phyloP scores from a whole-genome alignment of 345 rosid genomes.

The Crucihimalaya himalaica region DNA sequence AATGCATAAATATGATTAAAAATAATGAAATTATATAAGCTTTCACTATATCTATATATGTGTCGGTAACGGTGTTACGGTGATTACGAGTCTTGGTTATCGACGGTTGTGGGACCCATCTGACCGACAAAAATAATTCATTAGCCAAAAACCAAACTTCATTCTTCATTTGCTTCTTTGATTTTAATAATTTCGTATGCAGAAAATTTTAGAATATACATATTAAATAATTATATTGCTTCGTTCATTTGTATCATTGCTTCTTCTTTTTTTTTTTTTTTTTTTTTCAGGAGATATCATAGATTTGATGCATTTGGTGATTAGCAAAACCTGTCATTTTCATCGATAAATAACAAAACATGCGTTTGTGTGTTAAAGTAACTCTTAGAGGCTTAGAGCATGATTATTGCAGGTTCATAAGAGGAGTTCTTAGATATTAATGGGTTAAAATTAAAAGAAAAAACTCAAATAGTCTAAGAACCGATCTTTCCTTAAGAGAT shows the following conservation, averaged over 20 bases:
- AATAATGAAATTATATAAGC: background rate
- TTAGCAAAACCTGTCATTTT: background rate
- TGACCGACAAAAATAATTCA: constrained; percentile 33
- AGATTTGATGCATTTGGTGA: background rate
- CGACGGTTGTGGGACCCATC: constrained; percentile 33
- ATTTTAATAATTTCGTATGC: background rate
- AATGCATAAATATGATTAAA: background rate
- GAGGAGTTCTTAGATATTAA: too few relatives aligned
- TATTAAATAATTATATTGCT: background rate
- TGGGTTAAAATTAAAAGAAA: too few relatives aligned
- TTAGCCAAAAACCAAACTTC: background rate
- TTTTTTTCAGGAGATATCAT: too few relatives aligned
- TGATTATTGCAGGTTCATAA: too few relatives aligned
- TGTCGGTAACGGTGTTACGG: constrained; percentile 40
- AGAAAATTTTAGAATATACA: background rate
- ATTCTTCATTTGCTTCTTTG: background rate
- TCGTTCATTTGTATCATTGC: too few relatives aligned
- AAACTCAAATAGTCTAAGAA: too few relatives aligned
- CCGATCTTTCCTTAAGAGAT: too few relatives aligned
- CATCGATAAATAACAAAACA: background rate
- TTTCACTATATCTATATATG: constrained; percentile 22
- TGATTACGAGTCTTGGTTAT: constrained; percentile 14
- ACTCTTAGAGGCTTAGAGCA: too few relatives aligned
- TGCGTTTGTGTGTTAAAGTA: background rate
- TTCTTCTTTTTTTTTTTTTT: too few relatives aligned